Conservation (phyloP, 2,329 filamentous ascomycete genomes). For the Cladosporium halotolerans region DNA sequence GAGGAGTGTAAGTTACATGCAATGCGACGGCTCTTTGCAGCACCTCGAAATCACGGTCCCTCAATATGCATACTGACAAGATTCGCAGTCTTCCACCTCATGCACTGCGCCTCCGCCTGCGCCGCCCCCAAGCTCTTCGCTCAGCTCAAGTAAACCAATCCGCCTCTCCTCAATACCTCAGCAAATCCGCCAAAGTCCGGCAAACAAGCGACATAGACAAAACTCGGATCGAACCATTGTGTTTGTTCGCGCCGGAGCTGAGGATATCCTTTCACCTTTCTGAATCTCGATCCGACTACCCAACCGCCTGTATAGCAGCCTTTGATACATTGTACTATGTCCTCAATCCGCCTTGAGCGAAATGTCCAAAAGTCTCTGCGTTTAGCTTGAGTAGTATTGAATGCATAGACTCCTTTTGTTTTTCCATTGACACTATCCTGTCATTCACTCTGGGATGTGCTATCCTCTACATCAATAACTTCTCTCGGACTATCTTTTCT, state of each 20-base stretch:
- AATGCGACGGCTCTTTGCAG: background rate
- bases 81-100: slow-evolving; percentile 88
- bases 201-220: background rate
- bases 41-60: background rate
- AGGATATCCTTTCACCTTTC: background rate
- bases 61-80: background rate
- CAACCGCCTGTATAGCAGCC: slow-evolving; percentile 29
- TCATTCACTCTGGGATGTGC: too few relatives aligned
- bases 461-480: too few relatives aligned
- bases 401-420: slow-evolving; percentile 8
- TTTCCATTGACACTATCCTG: too few relatives aligned
- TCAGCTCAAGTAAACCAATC: slow-evolving; percentile 67
- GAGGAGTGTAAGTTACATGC: slow-evolving; percentile 80
- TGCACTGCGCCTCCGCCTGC: slow-evolving; percentile 88
- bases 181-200: background rate
- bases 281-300: slow-evolving; percentile 2
- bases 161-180: background rate
- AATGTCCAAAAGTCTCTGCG: background rate
- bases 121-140: slow-evolving; percentile 95
- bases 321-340: slow-evolving; percentile 30
- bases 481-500: too few relatives aligned
- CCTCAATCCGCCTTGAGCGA: slow-evolving; percentile 6
- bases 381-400: slow-evolving; percentile 6
- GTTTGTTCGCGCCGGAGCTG: background rate
- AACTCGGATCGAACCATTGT: background rate